A percentile compares a stretch with the other conserved stretches of the same genome.
Evolutionary conservation across 169 alveolate genomes (phyloP).

Genomic region (Perkinsus marinus): DNA sequence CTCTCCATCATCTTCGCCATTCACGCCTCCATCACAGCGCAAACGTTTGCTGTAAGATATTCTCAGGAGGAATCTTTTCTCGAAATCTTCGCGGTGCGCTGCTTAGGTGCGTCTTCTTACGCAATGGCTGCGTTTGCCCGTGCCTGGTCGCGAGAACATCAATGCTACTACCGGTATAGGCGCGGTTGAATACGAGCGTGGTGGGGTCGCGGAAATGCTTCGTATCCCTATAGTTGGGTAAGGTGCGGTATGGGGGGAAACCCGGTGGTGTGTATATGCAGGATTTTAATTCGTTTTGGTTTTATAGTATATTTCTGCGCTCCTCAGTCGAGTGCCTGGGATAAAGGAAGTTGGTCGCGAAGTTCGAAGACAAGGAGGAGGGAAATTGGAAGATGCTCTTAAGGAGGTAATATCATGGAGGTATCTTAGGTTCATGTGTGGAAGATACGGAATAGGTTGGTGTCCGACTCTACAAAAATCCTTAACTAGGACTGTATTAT

Average conservation of each 20-base stretch:
- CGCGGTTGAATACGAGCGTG: not conserved
- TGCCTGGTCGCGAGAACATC: not conserved
- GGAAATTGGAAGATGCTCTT: not conserved
- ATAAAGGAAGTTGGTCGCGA: not conserved
- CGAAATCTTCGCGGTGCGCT: not conserved
- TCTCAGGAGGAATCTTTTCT: not conserved
- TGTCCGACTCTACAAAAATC: too few relatives aligned
- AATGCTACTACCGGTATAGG: not conserved
- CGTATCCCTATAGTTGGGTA: not conserved
- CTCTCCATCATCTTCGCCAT: not conserved
- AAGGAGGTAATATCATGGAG: not conserved
- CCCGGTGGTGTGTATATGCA: not conserved
- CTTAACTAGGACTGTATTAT: too few relatives aligned
- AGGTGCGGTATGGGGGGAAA: not conserved
- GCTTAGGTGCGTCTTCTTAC: not conserved
- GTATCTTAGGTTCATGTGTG: too few relatives aligned
- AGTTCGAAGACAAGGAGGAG: not conserved
- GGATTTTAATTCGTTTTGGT: not conserved
- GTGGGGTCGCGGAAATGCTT: not conserved
- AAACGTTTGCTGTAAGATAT: not conserved
- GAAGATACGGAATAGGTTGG: too few relatives aligned
- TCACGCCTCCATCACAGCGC: not conserved
- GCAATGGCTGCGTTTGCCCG: not conserved
- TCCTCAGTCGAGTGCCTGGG: not conserved
- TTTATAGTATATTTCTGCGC: not conserved